Evolutionary conservation across 2,329 filamentous ascomycete species (phyloP), one percentile per base, ranked within the genome.

Genomic region (Fusarium euwallaceae): DNA sequence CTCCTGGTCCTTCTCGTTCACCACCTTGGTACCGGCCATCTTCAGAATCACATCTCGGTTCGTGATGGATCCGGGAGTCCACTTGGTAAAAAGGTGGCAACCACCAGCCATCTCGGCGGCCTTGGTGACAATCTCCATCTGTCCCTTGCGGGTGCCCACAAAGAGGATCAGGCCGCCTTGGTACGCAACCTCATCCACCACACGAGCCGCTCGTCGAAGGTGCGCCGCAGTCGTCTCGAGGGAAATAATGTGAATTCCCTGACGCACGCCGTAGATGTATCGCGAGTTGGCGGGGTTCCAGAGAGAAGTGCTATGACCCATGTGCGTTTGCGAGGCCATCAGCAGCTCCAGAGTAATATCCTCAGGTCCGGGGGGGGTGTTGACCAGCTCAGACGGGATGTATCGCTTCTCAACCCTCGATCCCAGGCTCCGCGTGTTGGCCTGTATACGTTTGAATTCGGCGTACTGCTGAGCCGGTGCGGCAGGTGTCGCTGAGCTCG

Each of bases 231-330:
- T 98, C 70, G 91, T 89, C 82, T 99, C 97, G 4, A 98, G 91
- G 11, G 93, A 93, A 83, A 99, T 98, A 82, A 99, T 95, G 85
- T 98, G 96, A 71, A 97, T 92, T 17, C 93, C 95, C 76, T 97
- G 90, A 53, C 97, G 90, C 71, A 97, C 90, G 78, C 97, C 97
- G 82, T 94, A 95, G 82, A 99, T 98, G 85, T 98, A 98, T 76
- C 94, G 91, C 74, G 95, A 92, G 86, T 98, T 99, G 62, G 91
- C 92, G 12, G 97, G 95, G 84, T 99, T 97, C 97, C 97, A 99
- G 60, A 95, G 89, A 71, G 94, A 94, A 0, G 93, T 96, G 79
- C 94, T 90, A 85, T 99, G 97, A 73, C 97, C 97, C 83, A 98
- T 91, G 84, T 98, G 95, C 64, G 91, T 91, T 85, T 97, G 95